These are phyloP conservation scores for Rosa persica DNA, from an alignment of 306 rosid species.

Conservation along the genomic window DNA sequence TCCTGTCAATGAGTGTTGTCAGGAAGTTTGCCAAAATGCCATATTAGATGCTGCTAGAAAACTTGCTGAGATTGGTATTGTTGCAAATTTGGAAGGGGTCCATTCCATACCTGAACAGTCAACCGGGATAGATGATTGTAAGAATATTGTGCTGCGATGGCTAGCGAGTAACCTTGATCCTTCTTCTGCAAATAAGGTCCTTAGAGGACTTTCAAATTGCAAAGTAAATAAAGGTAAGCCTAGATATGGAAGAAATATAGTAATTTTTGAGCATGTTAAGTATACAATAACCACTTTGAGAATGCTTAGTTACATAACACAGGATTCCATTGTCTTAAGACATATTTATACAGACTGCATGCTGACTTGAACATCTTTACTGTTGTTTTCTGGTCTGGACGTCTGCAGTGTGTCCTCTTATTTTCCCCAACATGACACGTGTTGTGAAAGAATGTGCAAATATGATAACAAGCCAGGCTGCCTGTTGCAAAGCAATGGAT, in stretches of 20 bases:
- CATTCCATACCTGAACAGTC: constrained; percentile 24
- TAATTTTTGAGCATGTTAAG: neutral
- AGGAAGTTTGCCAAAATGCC: constrained; percentile 61
- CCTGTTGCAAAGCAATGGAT: constrained; percentile 57
- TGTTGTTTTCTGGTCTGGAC: constrained; percentile 19
- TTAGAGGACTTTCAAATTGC: constrained; percentile 68
- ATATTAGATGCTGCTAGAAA: constrained; percentile 50
- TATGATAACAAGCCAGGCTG: constrained; percentile 36
- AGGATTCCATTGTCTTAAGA: neutral
- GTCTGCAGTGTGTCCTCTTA: constrained; percentile 57
- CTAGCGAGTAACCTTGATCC: constrained; percentile 57
- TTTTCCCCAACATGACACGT: constrained; percentile 46
- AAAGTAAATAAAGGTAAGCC: constrained; percentile 59
- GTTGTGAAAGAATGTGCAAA: constrained; percentile 49
- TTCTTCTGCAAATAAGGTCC: constrained; percentile 44
- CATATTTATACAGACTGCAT: neutral
- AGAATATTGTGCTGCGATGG: constrained; percentile 56
- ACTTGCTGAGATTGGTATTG: constrained; percentile 42
- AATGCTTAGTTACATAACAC: constrained; percentile 10
- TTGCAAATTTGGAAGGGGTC: constrained; percentile 31
- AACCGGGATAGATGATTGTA: constrained; percentile 51
- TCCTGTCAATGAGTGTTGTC: constrained; percentile 64
- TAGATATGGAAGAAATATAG: neutral
- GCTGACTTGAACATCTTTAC: constrained; percentile 32
- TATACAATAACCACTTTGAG: neutral